phyloP scores from a whole-genome alignment of 495 filamentous ascomycete species.

The Podospora bellae-mahoneyi region DNA sequence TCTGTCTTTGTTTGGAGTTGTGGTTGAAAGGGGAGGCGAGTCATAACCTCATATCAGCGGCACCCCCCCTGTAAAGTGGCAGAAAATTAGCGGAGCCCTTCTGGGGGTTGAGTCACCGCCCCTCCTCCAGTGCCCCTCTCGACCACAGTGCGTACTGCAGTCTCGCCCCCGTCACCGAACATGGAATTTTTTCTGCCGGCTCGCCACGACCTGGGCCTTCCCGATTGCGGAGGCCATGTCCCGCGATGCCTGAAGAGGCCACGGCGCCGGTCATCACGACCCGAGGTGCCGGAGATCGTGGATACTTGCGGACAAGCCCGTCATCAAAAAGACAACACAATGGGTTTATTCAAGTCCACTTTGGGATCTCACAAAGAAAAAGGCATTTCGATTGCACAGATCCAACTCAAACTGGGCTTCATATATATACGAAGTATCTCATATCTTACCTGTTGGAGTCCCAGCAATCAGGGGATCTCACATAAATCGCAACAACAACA shows the following conservation, averaged over 20 bases:
- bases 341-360: neutral
- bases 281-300: neutral
- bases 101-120: conserved; percentile 2
- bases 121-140: neutral
- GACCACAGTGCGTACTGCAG: neutral
- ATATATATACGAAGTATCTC: neutral
- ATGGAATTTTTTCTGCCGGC: neutral
- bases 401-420: neutral
- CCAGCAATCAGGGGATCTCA: neutral
- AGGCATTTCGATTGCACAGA: neutral
- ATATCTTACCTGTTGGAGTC: neutral
- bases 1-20: conserved; percentile 1
- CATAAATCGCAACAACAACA: neutral
- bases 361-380: neutral
- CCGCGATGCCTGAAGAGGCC: neutral
- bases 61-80: neutral
- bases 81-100: neutral
- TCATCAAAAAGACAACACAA: neutral
- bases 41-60: neutral
- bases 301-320: neutral
- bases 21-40: neutral
- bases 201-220: neutral
- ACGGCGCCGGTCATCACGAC: neutral
- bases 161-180: neutral
- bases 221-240: neutral